A percentile compares a stretch with the other conserved stretches of the same genome.
phyloP scores from a whole-genome alignment of 2,329 filamentous ascomycete species.

The Ascochyta clinopodiicola region DNA sequence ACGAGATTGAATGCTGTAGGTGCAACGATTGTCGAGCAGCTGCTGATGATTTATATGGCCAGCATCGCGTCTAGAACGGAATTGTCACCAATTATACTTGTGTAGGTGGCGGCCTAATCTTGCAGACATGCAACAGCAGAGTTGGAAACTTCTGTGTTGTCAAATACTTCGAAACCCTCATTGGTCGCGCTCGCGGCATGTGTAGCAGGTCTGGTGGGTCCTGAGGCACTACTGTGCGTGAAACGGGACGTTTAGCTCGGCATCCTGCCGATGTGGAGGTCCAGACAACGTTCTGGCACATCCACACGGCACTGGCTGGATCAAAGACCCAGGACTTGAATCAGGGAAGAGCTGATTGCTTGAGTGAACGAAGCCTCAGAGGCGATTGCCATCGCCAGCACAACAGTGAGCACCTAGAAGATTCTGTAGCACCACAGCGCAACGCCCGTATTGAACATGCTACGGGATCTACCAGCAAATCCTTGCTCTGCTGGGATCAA shows the following conservation, averaged over 20 bases:
- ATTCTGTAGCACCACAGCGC: not conserved
- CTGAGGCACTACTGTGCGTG: conserved; percentile 11
- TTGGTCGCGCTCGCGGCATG: conserved; percentile 3
- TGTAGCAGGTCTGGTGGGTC: conserved; percentile 6
- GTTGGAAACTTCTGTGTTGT: conserved; percentile 2
- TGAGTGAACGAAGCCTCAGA: not conserved
- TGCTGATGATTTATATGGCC: conserved; percentile 2
- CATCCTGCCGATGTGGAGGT: conserved; percentile 7
- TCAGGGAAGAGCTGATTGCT: not conserved
- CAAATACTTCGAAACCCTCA: conserved; percentile 1
- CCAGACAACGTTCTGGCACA: conserved; percentile 11
- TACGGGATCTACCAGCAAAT: not conserved
- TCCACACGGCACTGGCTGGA: not conserved
- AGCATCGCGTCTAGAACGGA: conserved; percentile 4
- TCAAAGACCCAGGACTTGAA: not conserved
- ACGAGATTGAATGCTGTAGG: not conserved
- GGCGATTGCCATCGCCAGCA: not conserved
- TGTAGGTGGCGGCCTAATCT: conserved; percentile 3
- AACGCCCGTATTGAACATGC: not conserved
- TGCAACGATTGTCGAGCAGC: not conserved
- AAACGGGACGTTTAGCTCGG: conserved; percentile 15
- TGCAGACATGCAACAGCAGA: conserved; percentile 13
- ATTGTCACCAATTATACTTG: not conserved
- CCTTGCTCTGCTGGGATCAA: not conserved
- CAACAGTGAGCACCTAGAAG: not conserved